Evolutionary conservation across 495 filamentous ascomycete species (phyloP), one percentile per base, ranked within the genome.

Genomic region (Penicillium lividum): DNA sequence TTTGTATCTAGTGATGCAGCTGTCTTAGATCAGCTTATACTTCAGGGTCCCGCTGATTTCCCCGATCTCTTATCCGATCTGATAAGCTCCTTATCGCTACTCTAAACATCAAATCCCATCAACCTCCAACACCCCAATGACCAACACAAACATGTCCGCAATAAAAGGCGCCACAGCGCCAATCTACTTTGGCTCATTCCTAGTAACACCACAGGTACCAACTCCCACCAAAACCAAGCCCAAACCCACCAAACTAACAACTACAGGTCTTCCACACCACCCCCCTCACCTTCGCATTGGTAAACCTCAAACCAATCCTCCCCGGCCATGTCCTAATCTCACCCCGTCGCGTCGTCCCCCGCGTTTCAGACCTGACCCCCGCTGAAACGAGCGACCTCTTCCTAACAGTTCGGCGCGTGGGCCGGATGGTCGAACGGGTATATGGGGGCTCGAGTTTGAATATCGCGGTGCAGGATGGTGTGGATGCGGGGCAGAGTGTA

Each of bases 261-360:
- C 49, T 30, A 47, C 31, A 84, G 89, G 89, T 96, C 78, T 98
- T 98, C 82, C 82, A 94, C 75, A 77, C 73, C 61, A 96, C 93
- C 10, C 78, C 87, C 11, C 80, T 86, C 65, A 86, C 86, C 69
- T 94, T 90, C 79, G 89, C 89, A 57, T 82, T 97, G 51, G 92
- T 97, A 25, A 97, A 97, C 79, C 84, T 97, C 65, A 97, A 96
- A 73, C 94, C 94, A 11, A 84, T 98, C 16, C 83, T 98, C 1
- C 92, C 94, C 0, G 94, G 94, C 47, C 94, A 98, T 75, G 88
- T 98, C 54, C 89, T 98, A 28, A 82, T 98, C 56, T 81, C 73
- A 38, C 78, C 80, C 10, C 76, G 72, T 4, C 81, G 82, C 31
- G 73, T 81, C 16, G 89, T 90, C 64, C 80, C 82, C 38, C 89